phyloP scores from a whole-genome alignment of 1,284 basidiomycete genomes.

The Apiotrichum gracile region DNA sequence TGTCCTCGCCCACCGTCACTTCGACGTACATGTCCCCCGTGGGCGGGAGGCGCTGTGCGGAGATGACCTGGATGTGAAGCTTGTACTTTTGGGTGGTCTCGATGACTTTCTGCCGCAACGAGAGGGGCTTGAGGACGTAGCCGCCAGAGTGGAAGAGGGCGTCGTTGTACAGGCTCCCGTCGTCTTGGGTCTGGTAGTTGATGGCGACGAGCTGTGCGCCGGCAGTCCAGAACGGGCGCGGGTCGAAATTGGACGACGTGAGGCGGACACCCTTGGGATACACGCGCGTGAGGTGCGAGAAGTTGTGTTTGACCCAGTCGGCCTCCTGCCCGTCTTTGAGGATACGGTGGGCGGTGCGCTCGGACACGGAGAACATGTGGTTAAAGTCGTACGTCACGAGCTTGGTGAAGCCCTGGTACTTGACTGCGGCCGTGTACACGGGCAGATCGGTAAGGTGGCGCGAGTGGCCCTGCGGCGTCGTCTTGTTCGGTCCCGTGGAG shows the following conservation, averaged over 20 bases:
- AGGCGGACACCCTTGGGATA: conserved; percentile 84
- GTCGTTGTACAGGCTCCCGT: conserved; percentile 61
- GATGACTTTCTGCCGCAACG: conserved; percentile 61
- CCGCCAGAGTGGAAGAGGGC: conserved; percentile 89
- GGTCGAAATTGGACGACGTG: conserved; percentile 82
- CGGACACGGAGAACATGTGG: conserved; percentile 90
- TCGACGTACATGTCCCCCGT: conserved; percentile 56
- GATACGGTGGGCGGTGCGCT: conserved; percentile 60
- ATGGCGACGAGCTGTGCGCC: conserved; percentile 93
- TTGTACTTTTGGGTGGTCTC: conserved; percentile 54
- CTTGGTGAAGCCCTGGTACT: conserved; percentile 86
- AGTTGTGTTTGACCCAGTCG: conserved; percentile 84
- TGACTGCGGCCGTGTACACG: conserved; percentile 93
- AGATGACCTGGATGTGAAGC: conserved; percentile 60
- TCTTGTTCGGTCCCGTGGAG: background rate
- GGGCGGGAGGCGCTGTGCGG: conserved; percentile 85
- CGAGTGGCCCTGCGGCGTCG: conserved; percentile 49
- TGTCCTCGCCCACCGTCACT: conserved; percentile 19
- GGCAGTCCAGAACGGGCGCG: conserved; percentile 81
- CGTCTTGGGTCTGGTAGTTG: conserved; percentile 96
- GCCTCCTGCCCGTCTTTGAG: conserved; percentile 51
- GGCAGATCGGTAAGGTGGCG: conserved; percentile 66
- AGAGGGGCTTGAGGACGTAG: conserved; percentile 83
- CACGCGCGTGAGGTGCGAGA: conserved; percentile 74
- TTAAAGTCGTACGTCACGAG: conserved; percentile 78